phyloP scores from a whole-genome alignment of 768 basidiomycete genomes.

The Infundibulicybe gibba region DNA sequence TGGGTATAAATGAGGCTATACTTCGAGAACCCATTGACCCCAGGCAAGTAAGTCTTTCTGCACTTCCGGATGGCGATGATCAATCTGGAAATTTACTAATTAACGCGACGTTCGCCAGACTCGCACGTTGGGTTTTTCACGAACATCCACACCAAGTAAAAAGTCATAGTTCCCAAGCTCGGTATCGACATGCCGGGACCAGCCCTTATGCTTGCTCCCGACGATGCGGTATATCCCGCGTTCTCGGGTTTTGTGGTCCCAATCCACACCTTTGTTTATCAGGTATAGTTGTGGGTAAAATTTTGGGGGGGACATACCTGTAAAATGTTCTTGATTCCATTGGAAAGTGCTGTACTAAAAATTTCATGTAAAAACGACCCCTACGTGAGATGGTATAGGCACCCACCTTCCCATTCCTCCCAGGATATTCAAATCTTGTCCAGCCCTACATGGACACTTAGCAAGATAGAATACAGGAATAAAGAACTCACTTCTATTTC shows the following conservation, averaged over 20 bases:
- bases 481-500: conserved; percentile 58
- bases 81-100: conserved; percentile 48
- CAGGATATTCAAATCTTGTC: conserved; percentile 87
- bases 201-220: conserved; percentile 64
- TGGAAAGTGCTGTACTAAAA: conserved; percentile 63
- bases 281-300: background rate
- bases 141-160: conserved; percentile 70
- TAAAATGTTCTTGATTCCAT: conserved; percentile 81
- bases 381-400: background rate
- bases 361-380: background rate
- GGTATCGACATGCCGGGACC: conserved; percentile 77
- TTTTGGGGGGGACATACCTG: conserved; percentile 40
- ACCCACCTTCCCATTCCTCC: conserved; percentile 64
- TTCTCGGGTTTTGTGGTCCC: conserved; percentile 65
- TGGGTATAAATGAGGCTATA: conserved; percentile 5
- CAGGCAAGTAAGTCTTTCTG: conserved; percentile 70
- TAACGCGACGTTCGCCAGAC: background rate
- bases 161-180: conserved; percentile 91
- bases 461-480: too few species aligned
- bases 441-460: conserved; percentile 49
- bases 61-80: conserved; percentile 81
- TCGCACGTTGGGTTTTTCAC: conserved; percentile 12
- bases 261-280: conserved; percentile 62
- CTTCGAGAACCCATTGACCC: conserved; percentile 74
- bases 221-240: conserved; percentile 72